These are phyloP conservation scores for Paramecium sexaurelia DNA, from an alignment of 73 alveolate species.

Conservation along the genomic window DNA sequence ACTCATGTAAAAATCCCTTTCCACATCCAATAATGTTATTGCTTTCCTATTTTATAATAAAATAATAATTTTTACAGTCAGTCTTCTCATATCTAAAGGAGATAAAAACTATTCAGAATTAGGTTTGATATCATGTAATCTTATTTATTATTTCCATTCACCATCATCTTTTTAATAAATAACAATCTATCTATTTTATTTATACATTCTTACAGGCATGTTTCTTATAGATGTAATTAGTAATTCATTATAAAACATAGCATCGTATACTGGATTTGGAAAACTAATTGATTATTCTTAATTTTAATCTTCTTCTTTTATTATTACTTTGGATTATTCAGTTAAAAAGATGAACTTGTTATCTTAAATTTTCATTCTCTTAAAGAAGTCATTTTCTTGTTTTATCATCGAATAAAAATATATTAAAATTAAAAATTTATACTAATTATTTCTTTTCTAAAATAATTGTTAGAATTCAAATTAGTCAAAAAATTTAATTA, in stretches of 20 bases:
- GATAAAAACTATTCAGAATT: background rate
- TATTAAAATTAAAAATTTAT: background rate
- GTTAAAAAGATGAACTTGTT: background rate
- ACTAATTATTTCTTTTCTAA: background rate
- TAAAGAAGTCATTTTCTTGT: background rate
- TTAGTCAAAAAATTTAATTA: too few species aligned
- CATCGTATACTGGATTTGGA: background rate
- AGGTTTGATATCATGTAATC: background rate
- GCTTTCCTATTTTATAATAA: background rate
- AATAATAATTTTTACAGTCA: background rate
- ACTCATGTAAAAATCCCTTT: conserved; percentile 1
- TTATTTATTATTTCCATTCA: background rate
- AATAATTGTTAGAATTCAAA: background rate
- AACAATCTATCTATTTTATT: background rate
- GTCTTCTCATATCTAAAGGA: background rate
- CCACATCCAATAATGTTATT: background rate
- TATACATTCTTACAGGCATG: background rate
- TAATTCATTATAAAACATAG: background rate
- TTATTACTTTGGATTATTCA: background rate
- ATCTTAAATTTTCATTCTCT: background rate
- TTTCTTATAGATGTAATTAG: background rate
- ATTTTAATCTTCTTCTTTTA: background rate
- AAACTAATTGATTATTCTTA: background rate
- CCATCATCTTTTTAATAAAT: background rate
- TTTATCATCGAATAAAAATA: background rate